A percentile compares a stretch with the other conserved stretches of the same genome.
phyloP scores from a whole-genome alignment of 371 early-diverging fungal genomes.

The Conidiobolus incongruus region DNA sequence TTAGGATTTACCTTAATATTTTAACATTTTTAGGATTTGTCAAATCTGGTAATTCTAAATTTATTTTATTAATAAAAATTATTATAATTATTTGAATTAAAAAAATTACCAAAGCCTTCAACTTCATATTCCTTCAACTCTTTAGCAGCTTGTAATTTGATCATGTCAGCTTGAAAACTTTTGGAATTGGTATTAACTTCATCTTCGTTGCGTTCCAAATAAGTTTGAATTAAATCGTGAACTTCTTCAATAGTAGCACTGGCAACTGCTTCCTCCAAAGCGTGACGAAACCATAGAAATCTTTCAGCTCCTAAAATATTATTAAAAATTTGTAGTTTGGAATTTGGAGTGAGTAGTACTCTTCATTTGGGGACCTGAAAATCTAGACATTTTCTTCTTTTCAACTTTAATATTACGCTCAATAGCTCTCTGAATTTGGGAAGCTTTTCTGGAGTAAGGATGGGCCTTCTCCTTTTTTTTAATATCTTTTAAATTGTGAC shows the following conservation, averaged over 20 bases:
- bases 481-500: constrained; percentile 5
- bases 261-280: neutral
- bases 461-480: constrained; percentile 4
- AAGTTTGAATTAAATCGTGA: neutral
- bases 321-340: neutral
- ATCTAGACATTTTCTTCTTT: neutral
- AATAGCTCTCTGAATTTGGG: constrained; percentile 1
- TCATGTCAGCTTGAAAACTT: constrained; percentile 1
- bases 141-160: neutral
- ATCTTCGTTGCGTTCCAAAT: neutral
- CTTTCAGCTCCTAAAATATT: neutral
- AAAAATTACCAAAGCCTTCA: neutral
- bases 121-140: neutral
- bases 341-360: neutral
- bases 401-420: neutral
- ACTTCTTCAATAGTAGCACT: neutral
- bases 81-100: neutral
- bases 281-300: neutral
- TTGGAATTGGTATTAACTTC: neutral
- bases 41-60: constrained; percentile 1
- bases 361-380: neutral
- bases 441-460: constrained; percentile 1
- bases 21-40: neutral
- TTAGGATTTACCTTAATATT: constrained; percentile 3
- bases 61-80: no score